Evolutionary conservation across 1,284 basidiomycete species (phyloP).

Genomic region (Sutorius eximius): DNA sequence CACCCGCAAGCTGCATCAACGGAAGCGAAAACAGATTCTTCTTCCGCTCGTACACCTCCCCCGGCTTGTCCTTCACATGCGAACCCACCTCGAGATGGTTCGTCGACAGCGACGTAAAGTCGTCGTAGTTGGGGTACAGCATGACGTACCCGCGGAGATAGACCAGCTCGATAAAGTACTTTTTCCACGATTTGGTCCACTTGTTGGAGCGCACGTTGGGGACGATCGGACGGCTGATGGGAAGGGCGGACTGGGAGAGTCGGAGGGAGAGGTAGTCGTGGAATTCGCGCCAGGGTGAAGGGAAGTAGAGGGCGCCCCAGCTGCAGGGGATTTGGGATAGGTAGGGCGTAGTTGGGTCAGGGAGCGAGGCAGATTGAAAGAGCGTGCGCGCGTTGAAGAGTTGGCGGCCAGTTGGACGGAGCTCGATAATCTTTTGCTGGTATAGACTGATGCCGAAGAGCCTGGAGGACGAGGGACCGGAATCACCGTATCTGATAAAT

Average conservation of each 20-base stretch:
- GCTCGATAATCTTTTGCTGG: slow-evolving; percentile 77
- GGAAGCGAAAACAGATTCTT: slow-evolving; percentile 66
- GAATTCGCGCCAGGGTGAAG: slow-evolving; percentile 82
- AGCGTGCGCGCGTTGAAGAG: slow-evolving; percentile 64
- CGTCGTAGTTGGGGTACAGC: slow-evolving; percentile 80
- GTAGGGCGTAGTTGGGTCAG: slow-evolving; percentile 61
- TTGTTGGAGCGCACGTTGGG: slow-evolving; percentile 73
- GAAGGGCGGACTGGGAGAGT: slow-evolving; percentile 50
- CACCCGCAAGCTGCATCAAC: slow-evolving; percentile 51
- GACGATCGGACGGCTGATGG: slow-evolving; percentile 53
- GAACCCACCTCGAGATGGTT: slow-evolving; percentile 82
- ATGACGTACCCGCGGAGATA: slow-evolving; percentile 80
- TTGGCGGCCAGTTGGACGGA: slow-evolving; percentile 64
- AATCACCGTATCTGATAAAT: slow-evolving; percentile 53
- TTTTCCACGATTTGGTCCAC: slow-evolving; percentile 84
- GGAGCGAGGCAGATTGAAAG: slow-evolving; percentile 46
- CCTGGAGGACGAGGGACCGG: slow-evolving; percentile 39
- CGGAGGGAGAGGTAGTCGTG: slow-evolving; percentile 70
- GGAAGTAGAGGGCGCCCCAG: slow-evolving; percentile 90
- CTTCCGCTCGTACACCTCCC: slow-evolving; percentile 53
- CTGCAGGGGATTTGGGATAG: slow-evolving; percentile 83
- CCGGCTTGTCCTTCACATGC: slow-evolving; percentile 64
- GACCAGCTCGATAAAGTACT: slow-evolving; percentile 81
- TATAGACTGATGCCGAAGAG: slow-evolving; percentile 82
- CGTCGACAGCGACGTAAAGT: slow-evolving; percentile 72